These are phyloP conservation scores for Melaleuca alternifolia DNA, from an alignment of 345 rosid genomes.

Conservation along the genomic window DNA sequence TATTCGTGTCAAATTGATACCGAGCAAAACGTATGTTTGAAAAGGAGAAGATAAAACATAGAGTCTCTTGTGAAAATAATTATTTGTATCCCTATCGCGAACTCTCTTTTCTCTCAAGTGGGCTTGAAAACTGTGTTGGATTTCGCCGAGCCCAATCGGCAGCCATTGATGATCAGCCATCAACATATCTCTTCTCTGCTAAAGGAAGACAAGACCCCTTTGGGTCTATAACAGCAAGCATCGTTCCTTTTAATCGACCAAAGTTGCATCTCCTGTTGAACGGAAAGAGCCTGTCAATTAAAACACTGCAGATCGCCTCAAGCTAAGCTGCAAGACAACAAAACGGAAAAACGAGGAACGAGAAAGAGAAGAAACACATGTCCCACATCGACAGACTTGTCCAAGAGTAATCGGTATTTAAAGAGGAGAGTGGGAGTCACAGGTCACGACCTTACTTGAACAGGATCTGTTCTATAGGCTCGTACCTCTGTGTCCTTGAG, in stretches of 20 bases:
- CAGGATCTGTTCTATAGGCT: slow-evolving; percentile 14
- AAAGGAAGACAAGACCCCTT: background rate
- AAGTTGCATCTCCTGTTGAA: background rate
- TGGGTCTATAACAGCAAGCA: background rate
- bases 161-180: background rate
- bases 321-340: background rate
- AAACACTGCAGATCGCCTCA: background rate
- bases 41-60: background rate
- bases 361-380: background rate
- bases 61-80: background rate
- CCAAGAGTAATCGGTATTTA: background rate
- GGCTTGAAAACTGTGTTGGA: background rate
- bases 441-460: background rate
- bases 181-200: background rate
- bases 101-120: background rate
- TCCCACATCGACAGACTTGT: background rate
- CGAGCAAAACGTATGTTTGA: background rate
- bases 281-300: background rate
- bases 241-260: background rate
- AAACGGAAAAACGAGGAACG: background rate
- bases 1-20: too few relatives aligned
- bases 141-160: background rate
- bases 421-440: rapidly evolving
- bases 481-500: slow-evolving; percentile 5
- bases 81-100: background rate